Base-by-base conservation (phyloP, 768 basidiomycete species). In the Trametes cingulata region DNA sequence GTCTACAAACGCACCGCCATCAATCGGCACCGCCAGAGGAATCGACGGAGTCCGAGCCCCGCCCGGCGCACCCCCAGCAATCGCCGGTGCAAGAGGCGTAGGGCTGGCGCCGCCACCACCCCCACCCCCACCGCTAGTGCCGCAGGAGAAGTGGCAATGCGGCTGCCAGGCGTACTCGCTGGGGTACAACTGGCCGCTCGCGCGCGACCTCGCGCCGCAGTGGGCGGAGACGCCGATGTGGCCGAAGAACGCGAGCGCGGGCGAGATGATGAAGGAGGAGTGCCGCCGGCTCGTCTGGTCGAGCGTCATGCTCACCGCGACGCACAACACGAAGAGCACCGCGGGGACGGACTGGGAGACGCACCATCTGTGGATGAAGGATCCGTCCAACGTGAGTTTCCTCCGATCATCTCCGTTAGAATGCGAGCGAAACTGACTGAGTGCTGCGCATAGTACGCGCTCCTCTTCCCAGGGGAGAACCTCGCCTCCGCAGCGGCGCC, bases 201-300 rank as follows among this genome's bases (percentile, higher is more conserved):
- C 80, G 0, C 67, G 71, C 20, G 81, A 85, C 51, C 75, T 83
- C 67, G 78, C 82, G 0, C 88, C 86, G 0, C 67, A 84, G 60
- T 90, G 88, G 89, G 69, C 77, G 4, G 74, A 77, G 48, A 84
- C 87, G 3, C 83, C 87, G 0, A 84, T 80, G 9, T 91, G 87
- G 87, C 77, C 80, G 52, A 67, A 72, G 35, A 69, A 75, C 13
- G 84, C 54, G 22, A 25, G 46, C 40, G 61, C 83, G 40, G 78
- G 73, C 6, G 88, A 91, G 61, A 81, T 88, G 59, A 73, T 80
- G 36, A 87, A 83, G 71, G 90, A 92, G 67, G 85, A 85, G 41
- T 85, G 84, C 65, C 83, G 90, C 20, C 76, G 89, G 29, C 70
- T 90, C 19, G 87, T 86, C 58, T 92, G 90, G 90, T 87, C 85